Base-by-base conservation (phyloP, 805 yeast species). In the Yarrowia hollandica region DNA sequence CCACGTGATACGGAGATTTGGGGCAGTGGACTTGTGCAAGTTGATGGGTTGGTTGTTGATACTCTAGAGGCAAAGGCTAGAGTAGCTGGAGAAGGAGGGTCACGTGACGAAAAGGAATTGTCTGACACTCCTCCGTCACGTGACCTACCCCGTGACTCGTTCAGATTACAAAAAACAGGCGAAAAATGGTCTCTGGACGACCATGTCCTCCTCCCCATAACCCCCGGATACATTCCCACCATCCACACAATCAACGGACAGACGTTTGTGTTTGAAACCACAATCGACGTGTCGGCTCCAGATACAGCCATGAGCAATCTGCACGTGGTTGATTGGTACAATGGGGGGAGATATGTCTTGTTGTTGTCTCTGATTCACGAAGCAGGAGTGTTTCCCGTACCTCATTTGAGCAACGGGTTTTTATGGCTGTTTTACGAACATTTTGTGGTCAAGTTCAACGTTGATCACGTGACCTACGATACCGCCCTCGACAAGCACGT, bases 391-490 rank as follows among this genome's bases (percentile, higher is more conserved):
- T 31, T 22, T 22, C 55, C 55, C 8, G 25, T 33, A 3, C 55
- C 55, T 1, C 33, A 31, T 7, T 22, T 48, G 6, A 33, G 55
- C 28, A 48, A 33, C 8, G 39, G 39, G 5, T 48, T 48, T 23
- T 21, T 48, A 5, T 48, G 39, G 39, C 12, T 48, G 15, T 48
- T 48, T 8, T 48, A 31, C 15, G 55, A 48, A 12, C 55, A 33
- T 12, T 48, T 31, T 30, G 30, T 48, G 30, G 55, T 48, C 55
- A 48, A 48, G 22, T 48, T 31, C 22, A 33, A 33, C 16, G 55
- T 48, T 7, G 55, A 48, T n/a, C 26, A 30, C 8, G 30, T 44
- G 28, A 12, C 3, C 9, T 41, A 41, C 19, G 3, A 26, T 15
- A 1, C 7, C 10, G 6, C 21, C 1, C 6, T 11, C 12, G 16